Conservation (phyloP, 2,329 filamentous ascomycete species). For the Diaporthe citriasiana region DNA sequence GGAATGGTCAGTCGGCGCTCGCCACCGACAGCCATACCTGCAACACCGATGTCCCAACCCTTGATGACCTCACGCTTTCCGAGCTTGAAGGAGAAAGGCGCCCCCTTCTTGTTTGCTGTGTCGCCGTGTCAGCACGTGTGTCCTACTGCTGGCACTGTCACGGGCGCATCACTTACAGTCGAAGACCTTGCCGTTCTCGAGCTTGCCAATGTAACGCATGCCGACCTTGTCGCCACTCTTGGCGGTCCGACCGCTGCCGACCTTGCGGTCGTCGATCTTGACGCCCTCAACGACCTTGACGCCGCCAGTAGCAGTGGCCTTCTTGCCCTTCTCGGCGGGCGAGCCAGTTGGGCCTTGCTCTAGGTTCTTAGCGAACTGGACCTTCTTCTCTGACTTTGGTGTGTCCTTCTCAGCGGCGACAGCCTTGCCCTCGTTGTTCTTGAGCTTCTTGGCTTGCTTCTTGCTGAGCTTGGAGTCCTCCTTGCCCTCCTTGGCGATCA, state of each 20-base stretch:
- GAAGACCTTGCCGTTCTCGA: constrained; percentile 93
- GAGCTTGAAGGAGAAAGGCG: constrained; percentile 96
- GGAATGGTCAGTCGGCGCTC: constrained; percentile 95
- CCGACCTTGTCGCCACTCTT: constrained; percentile 93
- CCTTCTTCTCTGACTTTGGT: constrained; percentile 86
- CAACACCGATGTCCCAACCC: constrained; percentile 96
- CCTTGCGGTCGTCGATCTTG: constrained; percentile 94
- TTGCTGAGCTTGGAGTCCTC: constrained; percentile 87
- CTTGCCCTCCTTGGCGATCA: constrained; percentile 82
- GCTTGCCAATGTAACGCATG: constrained; percentile 99
- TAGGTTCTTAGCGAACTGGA: constrained; percentile 98
- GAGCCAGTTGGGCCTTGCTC: constrained; percentile 94
- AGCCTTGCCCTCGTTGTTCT: constrained; percentile 97
- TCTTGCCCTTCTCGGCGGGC: constrained; percentile 58
- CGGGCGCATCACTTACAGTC: constrained; percentile 75
- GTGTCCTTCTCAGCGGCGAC: constrained; percentile 71
- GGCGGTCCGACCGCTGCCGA: constrained; percentile 84
- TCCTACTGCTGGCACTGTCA: neutral
- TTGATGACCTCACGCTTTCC: constrained; percentile 97
- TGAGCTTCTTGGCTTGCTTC: constrained; percentile 98
- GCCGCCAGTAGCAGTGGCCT: constrained; percentile 62
- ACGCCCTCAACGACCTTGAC: constrained; percentile 89
- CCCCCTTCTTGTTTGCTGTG: constrained; percentile 96
- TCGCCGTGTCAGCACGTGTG: constrained; percentile 43
- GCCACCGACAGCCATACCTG: constrained; percentile 92